These are phyloP conservation scores for Pseudotulostoma volvatum DNA, from an alignment of 495 filamentous ascomycete species.

Conservation along the genomic window DNA sequence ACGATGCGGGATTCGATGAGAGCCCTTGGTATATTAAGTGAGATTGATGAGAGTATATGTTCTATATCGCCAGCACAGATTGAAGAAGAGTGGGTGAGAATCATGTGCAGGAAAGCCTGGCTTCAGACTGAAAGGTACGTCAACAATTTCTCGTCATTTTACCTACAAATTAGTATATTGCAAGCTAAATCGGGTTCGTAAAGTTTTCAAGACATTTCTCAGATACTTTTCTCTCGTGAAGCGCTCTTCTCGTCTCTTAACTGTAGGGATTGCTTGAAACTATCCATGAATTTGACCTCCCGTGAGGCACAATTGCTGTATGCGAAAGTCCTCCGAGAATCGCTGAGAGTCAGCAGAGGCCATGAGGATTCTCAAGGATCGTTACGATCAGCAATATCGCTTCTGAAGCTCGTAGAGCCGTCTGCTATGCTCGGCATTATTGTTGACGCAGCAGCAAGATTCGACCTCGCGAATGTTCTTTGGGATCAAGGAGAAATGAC, in stretches of 20 bases:
- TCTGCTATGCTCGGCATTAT: conserved; percentile 53
- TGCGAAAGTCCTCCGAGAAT: conserved; percentile 52
- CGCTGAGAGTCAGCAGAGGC: conserved; percentile 55
- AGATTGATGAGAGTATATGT: conserved; percentile 61
- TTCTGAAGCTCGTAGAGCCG: conserved; percentile 52
- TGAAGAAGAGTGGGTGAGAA: conserved; percentile 40
- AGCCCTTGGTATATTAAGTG: conserved; percentile 60
- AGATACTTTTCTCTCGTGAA: conserved; percentile 66
- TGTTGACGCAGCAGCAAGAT: conserved; percentile 53
- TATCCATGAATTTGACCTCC: conserved; percentile 35
- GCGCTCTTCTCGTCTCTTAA: conserved; percentile 69
- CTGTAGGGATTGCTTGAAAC: conserved; percentile 44
- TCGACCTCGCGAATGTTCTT: conserved; percentile 74
- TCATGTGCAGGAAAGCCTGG: conserved; percentile 53
- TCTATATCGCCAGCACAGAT: conserved; percentile 41
- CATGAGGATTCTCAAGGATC: conserved; percentile 77
- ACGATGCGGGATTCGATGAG: conserved; percentile 48
- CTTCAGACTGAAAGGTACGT: conserved; percentile 61
- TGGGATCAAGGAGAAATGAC: conserved; percentile 91
- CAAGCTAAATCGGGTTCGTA: too few species aligned
- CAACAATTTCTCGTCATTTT: background rate
- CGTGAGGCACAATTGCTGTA: conserved; percentile 55
- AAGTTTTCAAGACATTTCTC: conserved; percentile 67
- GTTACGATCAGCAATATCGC: conserved; percentile 61
- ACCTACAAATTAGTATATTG: too few species aligned